Evolutionary conservation across 768 basidiomycete genomes (phyloP).

Genomic region (Boletus huronensis): DNA sequence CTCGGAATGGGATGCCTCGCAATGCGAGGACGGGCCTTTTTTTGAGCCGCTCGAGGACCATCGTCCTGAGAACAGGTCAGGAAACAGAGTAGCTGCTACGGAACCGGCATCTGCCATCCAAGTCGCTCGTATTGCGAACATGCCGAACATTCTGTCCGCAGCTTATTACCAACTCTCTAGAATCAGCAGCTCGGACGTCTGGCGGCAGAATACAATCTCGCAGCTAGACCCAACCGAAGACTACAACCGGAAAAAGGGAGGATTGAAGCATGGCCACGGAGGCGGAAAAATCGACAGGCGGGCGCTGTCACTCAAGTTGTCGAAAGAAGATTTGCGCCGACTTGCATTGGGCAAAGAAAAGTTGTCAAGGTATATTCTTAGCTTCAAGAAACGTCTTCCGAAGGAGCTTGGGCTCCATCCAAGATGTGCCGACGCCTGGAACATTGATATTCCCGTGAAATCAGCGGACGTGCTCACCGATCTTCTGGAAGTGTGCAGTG

Average conservation of each 20-base stretch:
- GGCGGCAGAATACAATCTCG: background rate
- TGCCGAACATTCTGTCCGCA: background rate
- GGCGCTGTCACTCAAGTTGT: background rate
- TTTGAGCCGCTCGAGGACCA: background rate
- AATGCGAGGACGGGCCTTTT: background rate
- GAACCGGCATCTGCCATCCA: conserved; percentile 2
- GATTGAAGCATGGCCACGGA: background rate
- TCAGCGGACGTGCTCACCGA: background rate
- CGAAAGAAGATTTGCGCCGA: conserved; percentile 1
- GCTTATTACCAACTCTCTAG: conserved; percentile 7
- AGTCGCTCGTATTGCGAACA: conserved; percentile 6
- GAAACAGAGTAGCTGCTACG: background rate
- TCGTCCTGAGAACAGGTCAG: background rate
- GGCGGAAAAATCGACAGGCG: background rate
- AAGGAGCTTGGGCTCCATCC: conserved; percentile 1
- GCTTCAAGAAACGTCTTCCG: background rate
- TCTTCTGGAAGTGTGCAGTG: conserved; percentile 1
- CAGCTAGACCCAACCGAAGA: background rate
- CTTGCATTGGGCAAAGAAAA: background rate
- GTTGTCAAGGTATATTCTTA: background rate
- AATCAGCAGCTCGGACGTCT: background rate
- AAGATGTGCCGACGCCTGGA: background rate
- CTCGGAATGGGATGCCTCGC: conserved; percentile 4
- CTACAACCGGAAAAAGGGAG: background rate
- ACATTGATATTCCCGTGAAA: background rate